Evolutionary conservation across 768 basidiomycete species (phyloP).

Genomic region (Boletus rufocinnamomeus): DNA sequence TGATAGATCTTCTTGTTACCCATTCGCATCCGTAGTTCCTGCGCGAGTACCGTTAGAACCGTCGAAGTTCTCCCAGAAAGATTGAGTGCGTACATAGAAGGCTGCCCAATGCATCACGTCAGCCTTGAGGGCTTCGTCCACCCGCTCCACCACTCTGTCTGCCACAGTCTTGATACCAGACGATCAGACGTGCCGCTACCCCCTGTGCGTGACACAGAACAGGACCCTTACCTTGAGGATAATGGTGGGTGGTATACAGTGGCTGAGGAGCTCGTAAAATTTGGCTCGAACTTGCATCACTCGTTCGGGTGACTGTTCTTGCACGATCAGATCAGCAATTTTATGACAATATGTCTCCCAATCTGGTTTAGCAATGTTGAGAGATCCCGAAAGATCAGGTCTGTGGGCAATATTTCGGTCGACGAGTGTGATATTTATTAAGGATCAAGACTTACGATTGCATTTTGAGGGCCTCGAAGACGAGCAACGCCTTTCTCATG

Average conservation of each 20-base stretch:
- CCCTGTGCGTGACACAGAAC: not conserved
- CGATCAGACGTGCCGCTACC: conserved; percentile 3
- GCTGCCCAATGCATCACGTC: conserved; percentile 99
- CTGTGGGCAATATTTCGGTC: conserved; percentile 38
- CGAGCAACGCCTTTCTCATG: conserved; percentile 90
- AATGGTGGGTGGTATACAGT: conserved; percentile 94
- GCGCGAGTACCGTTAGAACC: conserved; percentile 8
- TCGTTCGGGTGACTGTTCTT: conserved; percentile 85
- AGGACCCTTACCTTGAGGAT: conserved; percentile 73
- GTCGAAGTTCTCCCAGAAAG: not conserved
- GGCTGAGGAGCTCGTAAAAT: conserved; percentile 92
- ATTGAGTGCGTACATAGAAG: conserved; percentile 69
- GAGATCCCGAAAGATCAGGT: conserved; percentile 77
- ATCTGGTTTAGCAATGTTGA: conserved; percentile 94
- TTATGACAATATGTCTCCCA: conserved; percentile 98
- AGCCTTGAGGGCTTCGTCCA: conserved; percentile 87
- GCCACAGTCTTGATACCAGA: conserved; percentile 74
- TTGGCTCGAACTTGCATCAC: conserved; percentile 92
- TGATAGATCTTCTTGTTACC: conserved; percentile 96
- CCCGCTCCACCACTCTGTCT: conserved; percentile 79
- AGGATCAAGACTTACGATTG: conserved; percentile 68
- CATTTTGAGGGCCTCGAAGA: conserved; percentile 95
- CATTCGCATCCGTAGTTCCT: conserved; percentile 96
- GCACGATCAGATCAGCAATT: conserved; percentile 85
- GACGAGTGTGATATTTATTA: not conserved